Base-by-base conservation (phyloP, 1,139 yeast genomes). In the Blastobotrys niveus region DNA sequence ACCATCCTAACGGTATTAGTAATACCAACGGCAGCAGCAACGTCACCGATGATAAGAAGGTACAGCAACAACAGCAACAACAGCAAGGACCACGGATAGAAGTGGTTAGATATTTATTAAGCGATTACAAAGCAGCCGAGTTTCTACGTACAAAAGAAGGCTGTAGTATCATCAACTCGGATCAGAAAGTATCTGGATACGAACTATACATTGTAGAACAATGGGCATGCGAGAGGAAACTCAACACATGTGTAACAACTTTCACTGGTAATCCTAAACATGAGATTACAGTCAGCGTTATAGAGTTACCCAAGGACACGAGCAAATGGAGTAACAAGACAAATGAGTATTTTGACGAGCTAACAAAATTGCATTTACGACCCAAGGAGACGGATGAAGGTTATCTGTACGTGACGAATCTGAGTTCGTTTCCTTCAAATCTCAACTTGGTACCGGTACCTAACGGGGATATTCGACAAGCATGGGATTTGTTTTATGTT, bases 171-270 rank as follows among this genome's bases (percentile, higher is more conserved):
- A 48, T 53, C 12, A 42, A 42, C 2, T 50, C 52, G 15, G 41
- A 43, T 14, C 49, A 51, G 29, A 55, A 49, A 27, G 46, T 65
- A 7, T 42, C 48, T 1, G 97, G 97, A 1, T 86, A 83, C 60
- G 97, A 91, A 61, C 75, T 85, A 22, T 91, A 91, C 58, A 70
- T 91, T 39, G 95, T 89, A 10, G 97, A 91, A 60, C 96, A 89
- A 63, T 91, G 98, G 97, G 82, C 85, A 2, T 74, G 82, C 34
- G 80, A 80, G 47, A 69, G 97, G 33, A 73, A 75, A 44, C 68
- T 79, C 19, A 80, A 86, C 29, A 72, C 82, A 0, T 73, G 84
- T 6, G 82, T 89, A 21, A 78, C 91, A 0, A 78, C 93, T 0
- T 91, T 76, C 59, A 89, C 97, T 0, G 97, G 97, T 2, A 85